Conservation (phyloP, 805 yeast species). For the Kodamaea kakaduensis region DNA sequence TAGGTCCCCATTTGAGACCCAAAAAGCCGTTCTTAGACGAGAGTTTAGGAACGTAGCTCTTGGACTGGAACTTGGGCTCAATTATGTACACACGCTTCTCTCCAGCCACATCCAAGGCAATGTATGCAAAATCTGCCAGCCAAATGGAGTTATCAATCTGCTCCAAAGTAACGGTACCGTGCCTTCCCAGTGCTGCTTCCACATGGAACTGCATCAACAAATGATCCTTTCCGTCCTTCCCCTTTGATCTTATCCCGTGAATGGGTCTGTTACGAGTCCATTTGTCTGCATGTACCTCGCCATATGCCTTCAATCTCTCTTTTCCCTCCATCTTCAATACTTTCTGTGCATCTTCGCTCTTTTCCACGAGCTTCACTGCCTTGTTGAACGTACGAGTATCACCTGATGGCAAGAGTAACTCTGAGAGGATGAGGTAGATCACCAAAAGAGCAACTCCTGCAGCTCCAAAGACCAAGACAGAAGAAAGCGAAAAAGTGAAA, state of each 20-base stretch:
- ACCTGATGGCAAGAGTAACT: constrained; percentile 82
- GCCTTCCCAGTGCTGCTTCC: constrained; percentile 57
- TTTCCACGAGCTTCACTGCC: constrained; percentile 73
- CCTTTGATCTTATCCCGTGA: constrained; percentile 60
- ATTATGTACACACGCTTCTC: constrained; percentile 64
- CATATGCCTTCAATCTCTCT: constrained; percentile 75
- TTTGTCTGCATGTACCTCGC: constrained; percentile 61
- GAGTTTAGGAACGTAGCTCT: constrained; percentile 37
- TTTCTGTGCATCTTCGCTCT: constrained; percentile 56
- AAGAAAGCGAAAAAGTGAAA: constrained; percentile 58
- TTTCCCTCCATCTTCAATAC: constrained; percentile 52
- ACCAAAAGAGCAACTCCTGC: constrained; percentile 64
- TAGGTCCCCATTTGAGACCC: constrained; percentile 87
- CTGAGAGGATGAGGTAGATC: constrained; percentile 71
- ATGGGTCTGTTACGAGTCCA: constrained; percentile 91
- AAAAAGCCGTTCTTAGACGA: constrained; percentile 54
- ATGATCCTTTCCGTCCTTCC: constrained; percentile 75
- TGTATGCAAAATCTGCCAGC: constrained; percentile 65
- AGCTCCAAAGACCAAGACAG: constrained; percentile 64
- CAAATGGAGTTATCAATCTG: constrained; percentile 66
- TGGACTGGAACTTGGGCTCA: constrained; percentile 51
- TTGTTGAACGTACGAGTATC: constrained; percentile 88
- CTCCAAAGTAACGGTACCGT: constrained; percentile 75
- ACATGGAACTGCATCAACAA: constrained; percentile 83
- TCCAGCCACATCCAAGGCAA: constrained; percentile 75